Evolutionary conservation across 805 yeast species (phyloP).

Genomic region (Metschnikowia rubicola): DNA sequence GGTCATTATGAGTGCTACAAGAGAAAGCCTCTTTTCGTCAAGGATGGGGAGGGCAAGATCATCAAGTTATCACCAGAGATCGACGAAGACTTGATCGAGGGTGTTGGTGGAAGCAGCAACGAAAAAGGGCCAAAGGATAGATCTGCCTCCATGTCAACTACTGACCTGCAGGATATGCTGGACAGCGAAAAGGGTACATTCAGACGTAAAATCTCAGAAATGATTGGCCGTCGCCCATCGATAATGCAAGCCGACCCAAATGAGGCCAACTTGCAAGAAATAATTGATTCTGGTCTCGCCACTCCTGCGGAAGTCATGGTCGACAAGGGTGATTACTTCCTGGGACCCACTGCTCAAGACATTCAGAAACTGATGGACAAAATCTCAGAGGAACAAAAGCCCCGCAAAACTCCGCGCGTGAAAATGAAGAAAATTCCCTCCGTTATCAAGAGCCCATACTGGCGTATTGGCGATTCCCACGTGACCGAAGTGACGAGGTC

Average conservation of each 20-base stretch:
- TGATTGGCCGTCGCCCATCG: constrained; percentile 43
- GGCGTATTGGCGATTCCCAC: constrained; percentile 81
- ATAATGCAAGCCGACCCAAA: constrained; percentile 37
- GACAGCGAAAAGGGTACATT: constrained; percentile 26
- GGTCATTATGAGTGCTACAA: constrained; percentile 93
- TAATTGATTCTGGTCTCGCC: constrained; percentile 35
- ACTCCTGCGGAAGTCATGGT: constrained; percentile 43
- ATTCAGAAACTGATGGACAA: constrained; percentile 14
- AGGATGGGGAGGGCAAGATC: constrained; percentile 39
- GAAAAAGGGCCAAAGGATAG: constrained; percentile 1
- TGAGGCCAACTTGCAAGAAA: constrained; percentile 35
- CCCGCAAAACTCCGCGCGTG: constrained; percentile 19
- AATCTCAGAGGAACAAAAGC: constrained; percentile 11
- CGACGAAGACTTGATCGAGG: constrained; percentile 17
- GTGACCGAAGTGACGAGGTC: constrained; percentile 57
- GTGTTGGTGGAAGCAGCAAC: constrained; percentile 1
- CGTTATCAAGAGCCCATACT: constrained; percentile 58
- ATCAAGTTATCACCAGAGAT: constrained; percentile 42
- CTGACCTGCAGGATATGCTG: constrained; percentile 11
- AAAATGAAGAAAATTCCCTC: constrained; percentile 54
- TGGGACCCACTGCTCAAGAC: constrained; percentile 16
- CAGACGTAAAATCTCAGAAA: constrained; percentile 34
- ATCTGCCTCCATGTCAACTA: constrained; percentile 14
- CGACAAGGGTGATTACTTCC: constrained; percentile 30
- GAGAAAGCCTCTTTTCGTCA: constrained; percentile 62